phyloP scores from a whole-genome alignment of 768 basidiomycete species.

The Floccularia luteovirens region DNA sequence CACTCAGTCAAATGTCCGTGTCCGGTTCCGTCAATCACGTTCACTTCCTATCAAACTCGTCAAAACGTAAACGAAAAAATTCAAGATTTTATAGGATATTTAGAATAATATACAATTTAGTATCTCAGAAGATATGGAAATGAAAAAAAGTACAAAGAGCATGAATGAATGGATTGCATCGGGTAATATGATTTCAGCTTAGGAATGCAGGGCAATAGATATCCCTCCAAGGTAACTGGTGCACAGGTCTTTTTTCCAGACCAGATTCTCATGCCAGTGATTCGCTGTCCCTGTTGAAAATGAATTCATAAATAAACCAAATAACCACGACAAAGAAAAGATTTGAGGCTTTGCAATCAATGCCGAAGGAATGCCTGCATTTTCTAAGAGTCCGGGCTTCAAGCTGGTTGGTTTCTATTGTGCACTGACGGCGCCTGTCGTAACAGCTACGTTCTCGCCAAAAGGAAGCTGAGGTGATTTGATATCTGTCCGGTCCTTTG shows the following conservation, averaged over 20 bases:
- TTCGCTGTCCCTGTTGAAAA: conserved; percentile 26
- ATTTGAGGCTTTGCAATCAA: conserved; percentile 9
- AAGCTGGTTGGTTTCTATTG: conserved; percentile 16
- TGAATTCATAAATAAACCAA: conserved; percentile 37
- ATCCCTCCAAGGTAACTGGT: conserved; percentile 7
- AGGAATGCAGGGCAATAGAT: conserved; percentile 9
- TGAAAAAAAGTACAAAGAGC: conserved; percentile 21
- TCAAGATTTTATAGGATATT: conserved; percentile 25
- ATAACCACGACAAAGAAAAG: conserved; percentile 21
- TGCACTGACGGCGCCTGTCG: conserved; percentile 34
- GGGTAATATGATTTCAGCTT: conserved; percentile 3
- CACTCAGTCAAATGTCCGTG: not conserved
- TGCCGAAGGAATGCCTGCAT: not conserved
- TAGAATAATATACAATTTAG: conserved; percentile 28
- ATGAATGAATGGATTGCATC: conserved; percentile 8
- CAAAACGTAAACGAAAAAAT: too few relatives aligned
- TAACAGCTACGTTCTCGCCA: conserved; percentile 51
- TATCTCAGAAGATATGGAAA: conserved; percentile 25
- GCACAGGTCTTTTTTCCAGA: not conserved
- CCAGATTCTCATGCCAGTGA: conserved; percentile 7
- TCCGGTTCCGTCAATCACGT: not conserved
- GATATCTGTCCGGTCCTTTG: conserved; percentile 38
- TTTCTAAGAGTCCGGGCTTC: not conserved
- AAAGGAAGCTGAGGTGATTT: conserved; percentile 57
- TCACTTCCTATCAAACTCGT: not conserved